Evolutionary conservation across 805 yeast species (phyloP).

Genomic region (Wickerhamiella allomyrinae): DNA sequence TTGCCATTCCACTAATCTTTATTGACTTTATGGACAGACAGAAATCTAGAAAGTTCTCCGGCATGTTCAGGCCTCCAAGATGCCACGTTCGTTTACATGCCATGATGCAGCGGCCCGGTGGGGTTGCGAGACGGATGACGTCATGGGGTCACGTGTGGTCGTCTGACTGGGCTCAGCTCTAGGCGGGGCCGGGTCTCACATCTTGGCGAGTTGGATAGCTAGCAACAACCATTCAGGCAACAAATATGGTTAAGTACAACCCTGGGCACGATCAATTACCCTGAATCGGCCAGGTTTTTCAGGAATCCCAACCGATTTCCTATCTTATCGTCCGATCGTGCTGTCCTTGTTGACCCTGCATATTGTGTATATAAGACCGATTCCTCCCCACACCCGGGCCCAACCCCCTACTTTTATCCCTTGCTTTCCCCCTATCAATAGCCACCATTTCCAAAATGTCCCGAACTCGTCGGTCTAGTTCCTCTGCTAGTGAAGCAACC

Average conservation of each 20-base stretch:
- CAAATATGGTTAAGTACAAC: no score
- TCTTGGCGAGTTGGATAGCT: no score
- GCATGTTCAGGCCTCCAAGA: neutral
- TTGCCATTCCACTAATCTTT: no score
- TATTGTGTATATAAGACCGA: neutral
- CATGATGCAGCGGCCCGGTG: neutral
- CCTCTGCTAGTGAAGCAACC: conserved; percentile 38
- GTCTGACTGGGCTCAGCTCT: neutral
- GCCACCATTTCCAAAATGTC: conserved; percentile 13
- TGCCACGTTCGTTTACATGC: neutral
- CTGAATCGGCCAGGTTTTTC: no score
- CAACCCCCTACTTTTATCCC: neutral
- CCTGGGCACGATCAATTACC: no score
- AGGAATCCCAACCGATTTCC: no score
- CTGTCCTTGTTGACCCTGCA: neutral
- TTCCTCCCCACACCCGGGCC: neutral
- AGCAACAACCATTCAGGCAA: no score
- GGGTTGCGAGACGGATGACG: neutral
- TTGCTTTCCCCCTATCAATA: neutral
- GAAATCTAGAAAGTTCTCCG: no score
- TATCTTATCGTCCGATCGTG: no score
- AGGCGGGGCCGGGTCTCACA: neutral
- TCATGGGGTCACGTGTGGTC: neutral
- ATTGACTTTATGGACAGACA: no score
- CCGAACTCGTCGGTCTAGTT: conserved; percentile 23